These are phyloP conservation scores for Lachnellula occidentalis DNA, from an alignment of 2,329 filamentous ascomycete species.

Conservation along the genomic window DNA sequence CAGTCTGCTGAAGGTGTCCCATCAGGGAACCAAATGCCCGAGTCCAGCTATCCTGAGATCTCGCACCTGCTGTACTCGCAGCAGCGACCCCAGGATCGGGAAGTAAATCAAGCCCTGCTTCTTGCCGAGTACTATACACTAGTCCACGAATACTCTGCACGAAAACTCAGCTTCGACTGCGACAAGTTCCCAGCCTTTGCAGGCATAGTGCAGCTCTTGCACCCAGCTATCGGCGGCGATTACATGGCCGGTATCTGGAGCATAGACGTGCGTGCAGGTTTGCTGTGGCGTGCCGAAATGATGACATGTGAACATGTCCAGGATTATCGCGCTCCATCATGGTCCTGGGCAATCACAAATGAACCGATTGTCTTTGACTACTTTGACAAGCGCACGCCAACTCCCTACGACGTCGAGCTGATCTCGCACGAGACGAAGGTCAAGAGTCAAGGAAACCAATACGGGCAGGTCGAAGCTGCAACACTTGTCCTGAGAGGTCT, in stretches of 20 bases:
- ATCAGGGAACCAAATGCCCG: conserved; percentile 8
- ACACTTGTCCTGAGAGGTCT: background rate
- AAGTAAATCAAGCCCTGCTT: background rate
- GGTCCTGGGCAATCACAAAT: background rate
- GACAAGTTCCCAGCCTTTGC: conserved; percentile 25
- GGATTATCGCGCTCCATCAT: background rate
- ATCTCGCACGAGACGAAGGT: too few relatives aligned
- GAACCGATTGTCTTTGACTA: background rate
- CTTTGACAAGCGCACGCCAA: too few relatives aligned
- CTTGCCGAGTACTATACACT: background rate
- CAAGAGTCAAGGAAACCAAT: background rate
- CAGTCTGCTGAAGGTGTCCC: conserved; percentile 20
- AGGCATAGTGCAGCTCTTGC: conserved; percentile 17
- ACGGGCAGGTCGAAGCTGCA: background rate
- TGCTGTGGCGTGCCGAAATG: background rate
- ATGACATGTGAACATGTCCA: background rate
- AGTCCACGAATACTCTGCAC: background rate
- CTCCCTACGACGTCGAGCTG: too few relatives aligned
- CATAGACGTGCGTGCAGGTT: conserved; percentile 8
- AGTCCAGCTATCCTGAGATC: background rate
- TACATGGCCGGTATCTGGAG: conserved; percentile 27
- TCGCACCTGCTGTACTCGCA: background rate
- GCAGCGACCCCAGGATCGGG: background rate
- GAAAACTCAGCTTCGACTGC: background rate
- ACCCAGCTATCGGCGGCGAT: conserved; percentile 3